Evolutionary conservation across 1,284 basidiomycete genomes (phyloP), one percentile per base, ranked within the genome.

Genomic region (Heterobasidion annosum): DNA sequence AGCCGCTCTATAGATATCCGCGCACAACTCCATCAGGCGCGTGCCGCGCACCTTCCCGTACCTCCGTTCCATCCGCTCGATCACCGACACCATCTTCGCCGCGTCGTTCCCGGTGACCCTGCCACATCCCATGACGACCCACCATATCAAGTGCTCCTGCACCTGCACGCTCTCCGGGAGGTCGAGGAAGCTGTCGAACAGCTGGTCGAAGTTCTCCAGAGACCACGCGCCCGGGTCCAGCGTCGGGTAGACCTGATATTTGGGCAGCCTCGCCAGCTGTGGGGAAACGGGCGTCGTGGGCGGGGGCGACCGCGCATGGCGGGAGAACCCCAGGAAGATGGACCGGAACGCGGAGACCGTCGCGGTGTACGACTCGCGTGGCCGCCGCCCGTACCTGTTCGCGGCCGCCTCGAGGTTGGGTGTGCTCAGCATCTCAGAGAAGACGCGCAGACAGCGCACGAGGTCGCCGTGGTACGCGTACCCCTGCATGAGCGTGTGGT

Each of bases 281-380:
- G 37, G 2, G 8, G 49, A 47, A 6, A 33, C 37, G 12, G 54
- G 50, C 16, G 51, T 42, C 40, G 49, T 45, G 34, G 51, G 8
- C 32, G 13, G 46, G n/a, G 54, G 10, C 35, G 35, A n/a, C 35
- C 66, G 59, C 40, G 75, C 83, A 59, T 89, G 82, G 12, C 79
- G 77, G 7, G 77, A 72, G 65, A 93, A 94, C 0, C 89, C 91
- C 8, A 85, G 73, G 65, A 94, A 92, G 25, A 94, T 67, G 8
- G 81, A 78, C 12, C 86, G 78, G 64, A 86, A 94, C 13, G 81
- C 70, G 25, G 77, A 68, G 48, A 79, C 59, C 1, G 73, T 78
- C 1, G 82, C 75, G 44, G 67, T 61, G 57, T 76, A 8, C 65
- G 46, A 7, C 16, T 37, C 65, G 37, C 62, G 56, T 13, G 64